Base-by-base conservation (phyloP, 2,329 filamentous ascomycete genomes). In the Phaeosphaeria sp. region DNA sequence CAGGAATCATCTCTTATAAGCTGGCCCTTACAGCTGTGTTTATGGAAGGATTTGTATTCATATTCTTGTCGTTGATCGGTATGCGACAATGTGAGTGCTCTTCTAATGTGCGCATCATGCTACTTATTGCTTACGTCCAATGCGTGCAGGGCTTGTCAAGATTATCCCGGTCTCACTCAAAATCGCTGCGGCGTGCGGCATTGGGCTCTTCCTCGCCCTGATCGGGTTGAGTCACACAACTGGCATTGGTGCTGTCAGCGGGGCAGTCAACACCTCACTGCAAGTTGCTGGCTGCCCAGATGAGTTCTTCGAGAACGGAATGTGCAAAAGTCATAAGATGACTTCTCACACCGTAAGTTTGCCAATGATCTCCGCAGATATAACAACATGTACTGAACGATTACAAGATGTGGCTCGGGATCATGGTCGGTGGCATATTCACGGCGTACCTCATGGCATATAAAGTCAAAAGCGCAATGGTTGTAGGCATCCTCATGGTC, bases 1-100 rank as follows among this genome's bases (percentile, higher is more conserved):
- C 82, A 10, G 92, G 92, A 1, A 80, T 83, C 6, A 87, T 96
- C 7, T 86, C 90, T 0, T 96, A 92, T 74, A 79, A 84, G 46
- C 83, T 93, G 33, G 92, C 92, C 10, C 80, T 96, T 27, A 95
- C 91, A 6, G 92, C 92, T 50, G 92, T 95, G 63, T 96, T 96
- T 72, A 87, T 94, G 11, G 92, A 96, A 76, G 92, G 92, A 18
- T 91, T 91, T 76, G 87, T 96, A 58, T 96, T 96, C 79, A 85
- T 96, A 49, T 89, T 82, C 4, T 83, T 96, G 23, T 92, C 92
- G 0, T 74, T 96, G 36, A 82, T 93, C 52, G 92, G 92, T 39
- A 84, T 96, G 80, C 89, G 92, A 15, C 92, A 96, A 75, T 96
- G 92, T 50, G 9, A 50, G 48, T 50, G 13, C 9, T 5, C 18